phyloP scores from a whole-genome alignment of 768 basidiomycete genomes.

The Mycena rebaudengoi region DNA sequence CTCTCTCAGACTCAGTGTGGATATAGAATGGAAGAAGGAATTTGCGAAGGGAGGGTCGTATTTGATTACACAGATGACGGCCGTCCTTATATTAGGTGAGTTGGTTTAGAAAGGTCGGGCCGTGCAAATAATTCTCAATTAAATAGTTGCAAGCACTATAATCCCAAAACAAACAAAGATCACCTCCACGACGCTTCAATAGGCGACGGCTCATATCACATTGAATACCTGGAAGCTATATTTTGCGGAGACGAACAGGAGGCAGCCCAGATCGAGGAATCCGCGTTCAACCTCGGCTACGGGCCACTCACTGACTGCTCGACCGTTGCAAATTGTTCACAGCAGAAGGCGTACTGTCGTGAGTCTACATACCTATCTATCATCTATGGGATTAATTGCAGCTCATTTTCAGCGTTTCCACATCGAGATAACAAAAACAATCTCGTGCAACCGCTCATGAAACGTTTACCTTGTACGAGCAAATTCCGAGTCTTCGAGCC shows the following conservation, averaged over 20 bases:
- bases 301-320: slow-evolving; percentile 11
- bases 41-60: not conserved
- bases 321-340: slow-evolving; percentile 10
- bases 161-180: not conserved
- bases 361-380: not conserved
- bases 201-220: not conserved
- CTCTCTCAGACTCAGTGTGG: not conserved
- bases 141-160: slow-evolving; percentile 4
- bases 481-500: slow-evolving; percentile 21
- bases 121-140: not conserved
- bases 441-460: slow-evolving; percentile 12
- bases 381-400: too few species aligned
- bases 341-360: not conserved
- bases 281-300: not conserved
- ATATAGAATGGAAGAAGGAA: not conserved
- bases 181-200: not conserved
- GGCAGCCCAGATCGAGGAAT: not conserved
- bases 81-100: not conserved
- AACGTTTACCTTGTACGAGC: not conserved
- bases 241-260: slow-evolving; percentile 4
- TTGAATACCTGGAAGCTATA: slow-evolving; percentile 7
- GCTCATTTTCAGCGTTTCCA: not conserved
- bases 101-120: not conserved
- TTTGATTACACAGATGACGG: not conserved
- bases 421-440: not conserved